Evolutionary conservation across 257 asterid species (phyloP).

Genomic region (Fraxinus anomala): DNA sequence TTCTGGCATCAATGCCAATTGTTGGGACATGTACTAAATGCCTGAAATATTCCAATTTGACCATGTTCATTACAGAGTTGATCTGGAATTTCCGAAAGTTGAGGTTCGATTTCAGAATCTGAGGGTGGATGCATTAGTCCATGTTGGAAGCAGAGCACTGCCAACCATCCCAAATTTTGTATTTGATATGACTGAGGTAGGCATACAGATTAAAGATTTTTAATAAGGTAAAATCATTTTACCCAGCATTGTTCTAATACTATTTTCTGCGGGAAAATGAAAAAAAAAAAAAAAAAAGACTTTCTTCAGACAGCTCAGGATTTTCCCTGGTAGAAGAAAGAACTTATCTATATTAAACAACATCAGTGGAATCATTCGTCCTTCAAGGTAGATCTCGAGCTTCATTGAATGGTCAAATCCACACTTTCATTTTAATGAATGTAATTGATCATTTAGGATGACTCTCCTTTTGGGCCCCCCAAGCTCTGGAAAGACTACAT

Average conservation of each 20-base stretch:
- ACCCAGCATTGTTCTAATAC: conserved; percentile 25
- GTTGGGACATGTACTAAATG: not conserved
- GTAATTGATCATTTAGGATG: conserved; percentile 42
- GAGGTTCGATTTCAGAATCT: conserved; percentile 68
- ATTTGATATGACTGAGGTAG: conserved; percentile 73
- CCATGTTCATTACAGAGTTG: conserved; percentile 43
- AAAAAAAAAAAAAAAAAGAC: conserved; percentile 33
- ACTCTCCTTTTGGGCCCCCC: conserved; percentile 87
- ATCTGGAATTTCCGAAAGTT: conserved; percentile 64
- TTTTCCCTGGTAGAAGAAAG: conserved; percentile 55
- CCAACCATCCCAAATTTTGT: conserved; percentile 76
- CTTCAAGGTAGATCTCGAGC: conserved; percentile 50
- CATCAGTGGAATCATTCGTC: conserved; percentile 61
- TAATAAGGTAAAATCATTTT: conserved; percentile 11
- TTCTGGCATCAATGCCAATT: not conserved
- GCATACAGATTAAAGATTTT: conserved; percentile 7
- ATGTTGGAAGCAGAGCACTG: conserved; percentile 72
- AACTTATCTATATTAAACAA: conserved; percentile 53
- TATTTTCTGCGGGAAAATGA: conserved; percentile 15
- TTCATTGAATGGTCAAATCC: conserved; percentile 10
- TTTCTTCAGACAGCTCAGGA: conserved; percentile 57
- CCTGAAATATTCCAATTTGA: conserved; percentile 20
- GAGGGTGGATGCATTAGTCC: conserved; percentile 64
- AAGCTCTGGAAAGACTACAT: conserved; percentile 83
- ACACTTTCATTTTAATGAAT: conserved; percentile 22